phyloP scores from a whole-genome alignment of 2,329 filamentous ascomycete species.

The Aaosphaeria arxii region DNA sequence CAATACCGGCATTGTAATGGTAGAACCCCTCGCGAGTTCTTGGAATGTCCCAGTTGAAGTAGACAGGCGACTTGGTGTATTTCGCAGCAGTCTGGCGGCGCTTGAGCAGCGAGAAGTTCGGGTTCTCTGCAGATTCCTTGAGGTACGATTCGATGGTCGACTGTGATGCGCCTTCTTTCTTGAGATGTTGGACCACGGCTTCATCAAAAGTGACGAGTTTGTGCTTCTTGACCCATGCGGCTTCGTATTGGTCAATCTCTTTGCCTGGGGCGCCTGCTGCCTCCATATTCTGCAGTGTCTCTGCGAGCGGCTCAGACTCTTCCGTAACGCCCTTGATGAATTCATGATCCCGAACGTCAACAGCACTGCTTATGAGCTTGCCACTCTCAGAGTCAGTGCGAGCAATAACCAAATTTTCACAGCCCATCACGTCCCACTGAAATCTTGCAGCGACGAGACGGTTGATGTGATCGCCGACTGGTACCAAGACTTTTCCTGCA shows the following conservation, averaged over 20 bases:
- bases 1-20: conserved; percentile 81
- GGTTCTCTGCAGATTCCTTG: conserved; percentile 58
- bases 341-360: conserved; percentile 94
- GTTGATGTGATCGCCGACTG: conserved; percentile 94
- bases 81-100: conserved; percentile 70
- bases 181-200: conserved; percentile 74
- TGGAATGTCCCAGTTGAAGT: conserved; percentile 88
- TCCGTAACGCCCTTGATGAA: conserved; percentile 89
- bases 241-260: conserved; percentile 84
- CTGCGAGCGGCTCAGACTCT: conserved; percentile 75
- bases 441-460: conserved; percentile 86
- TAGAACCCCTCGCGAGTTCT: conserved; percentile 93
- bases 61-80: conserved; percentile 65
- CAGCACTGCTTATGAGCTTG: conserved; percentile 81
- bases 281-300: conserved; percentile 90
- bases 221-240: conserved; percentile 82
- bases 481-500: conserved; percentile 92
- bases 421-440: conserved; percentile 98
- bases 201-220: conserved; percentile 90
- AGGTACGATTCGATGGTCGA: conserved; percentile 68
- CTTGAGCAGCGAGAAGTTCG: conserved; percentile 73
- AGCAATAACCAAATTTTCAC: conserved; percentile 90
- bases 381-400: conserved; percentile 95
- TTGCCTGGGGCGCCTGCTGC: conserved; percentile 68
- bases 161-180: conserved; percentile 61